These are phyloP conservation scores for Dothideomycetes sp. DNA, from an alignment of 2,329 filamentous ascomycete genomes.

Conservation along the genomic window DNA sequence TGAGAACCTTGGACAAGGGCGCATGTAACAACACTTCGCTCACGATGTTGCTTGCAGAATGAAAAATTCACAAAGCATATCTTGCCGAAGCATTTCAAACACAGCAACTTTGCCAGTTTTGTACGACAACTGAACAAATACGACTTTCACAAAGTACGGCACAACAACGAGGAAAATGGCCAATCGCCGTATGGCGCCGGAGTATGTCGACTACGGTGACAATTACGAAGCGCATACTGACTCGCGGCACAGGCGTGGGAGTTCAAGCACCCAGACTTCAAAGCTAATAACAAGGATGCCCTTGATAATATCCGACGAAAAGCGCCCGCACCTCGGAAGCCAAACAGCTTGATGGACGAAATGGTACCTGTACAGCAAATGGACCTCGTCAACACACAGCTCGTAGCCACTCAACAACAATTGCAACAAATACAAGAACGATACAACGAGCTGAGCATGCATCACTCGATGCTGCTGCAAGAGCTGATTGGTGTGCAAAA, in stretches of 20 bases:
- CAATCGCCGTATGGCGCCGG: constrained; percentile 72
- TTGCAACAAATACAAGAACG: constrained; percentile 78
- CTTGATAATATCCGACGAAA: constrained; percentile 94
- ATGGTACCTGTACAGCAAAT: constrained; percentile 78
- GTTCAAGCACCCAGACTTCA: constrained; percentile 95
- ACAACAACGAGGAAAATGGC: constrained; percentile 76
- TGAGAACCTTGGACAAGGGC: constrained; percentile 29
- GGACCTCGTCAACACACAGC: constrained; percentile 75
- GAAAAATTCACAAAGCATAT: constrained; percentile 98
- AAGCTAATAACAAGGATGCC: constrained; percentile 89
- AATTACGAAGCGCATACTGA: constrained; percentile 17
- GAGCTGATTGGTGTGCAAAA: constrained; percentile 55
- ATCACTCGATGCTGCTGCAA: constrained; percentile 53
- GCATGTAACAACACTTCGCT: not conserved
- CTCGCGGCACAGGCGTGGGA: constrained; percentile 62
- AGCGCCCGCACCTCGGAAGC: constrained; percentile 80
- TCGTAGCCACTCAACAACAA: constrained; percentile 85
- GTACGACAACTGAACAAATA: constrained; percentile 95
- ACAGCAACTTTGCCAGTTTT: constrained; percentile 96
- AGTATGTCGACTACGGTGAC: constrained; percentile 35
- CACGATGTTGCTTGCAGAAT: constrained; percentile 47
- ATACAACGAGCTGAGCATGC: constrained; percentile 64
- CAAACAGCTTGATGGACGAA: constrained; percentile 52
- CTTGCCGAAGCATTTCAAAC: constrained; percentile 96
- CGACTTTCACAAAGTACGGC: constrained; percentile 95